Base-by-base conservation (phyloP, 257 asterid species). In the Nicotiana tomentosiformis region DNA sequence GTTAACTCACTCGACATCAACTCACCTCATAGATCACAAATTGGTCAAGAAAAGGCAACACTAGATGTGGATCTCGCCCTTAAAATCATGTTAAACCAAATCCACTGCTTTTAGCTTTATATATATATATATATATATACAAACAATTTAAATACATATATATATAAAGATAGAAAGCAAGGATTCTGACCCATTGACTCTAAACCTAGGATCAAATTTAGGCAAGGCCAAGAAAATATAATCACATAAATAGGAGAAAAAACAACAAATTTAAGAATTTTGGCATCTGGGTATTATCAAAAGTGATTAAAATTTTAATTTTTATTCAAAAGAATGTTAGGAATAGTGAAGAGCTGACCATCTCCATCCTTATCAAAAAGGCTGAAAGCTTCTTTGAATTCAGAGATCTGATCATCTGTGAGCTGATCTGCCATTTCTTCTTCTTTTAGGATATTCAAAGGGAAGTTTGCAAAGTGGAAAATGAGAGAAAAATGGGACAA, bases 341-440 rank as follows among this genome's bases (percentile, higher is more conserved):
- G 60, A 55, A 55, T 16, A 55, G 60, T 14, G 8, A 18, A 58
- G 64, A 58, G 64, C 64, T 58, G 11, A 58, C 64, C 78, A 70
- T 70, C 78, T 43, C 78, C 78, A 70, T 70, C 78, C 23, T 70
- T 70, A 57, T 70, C 77, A 4, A 69, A 69, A 18, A 69, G 77
- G 77, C 77, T 69, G 77, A 69, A 69, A 0, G 77, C 77, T 69
- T 69, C 77, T 17, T 69, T 69, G 33, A 69, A 70, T 32, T 70
- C 78, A 43, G 78, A 70, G 78, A 70, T 70, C 78, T 70, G 78
- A 70, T 72, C 79, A 72, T 72, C 79, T 23, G 79, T 72, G 16
- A 72, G 79, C 15, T 72, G 79, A 72, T 72, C 79, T 17, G 79
- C 79, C 79, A 72, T 72, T 61, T 20, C 32, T 61, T 53, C 58